Evolutionary conservation across 2,329 filamentous ascomycete genomes (phyloP).

Genomic region (Didymella glomerata): DNA sequence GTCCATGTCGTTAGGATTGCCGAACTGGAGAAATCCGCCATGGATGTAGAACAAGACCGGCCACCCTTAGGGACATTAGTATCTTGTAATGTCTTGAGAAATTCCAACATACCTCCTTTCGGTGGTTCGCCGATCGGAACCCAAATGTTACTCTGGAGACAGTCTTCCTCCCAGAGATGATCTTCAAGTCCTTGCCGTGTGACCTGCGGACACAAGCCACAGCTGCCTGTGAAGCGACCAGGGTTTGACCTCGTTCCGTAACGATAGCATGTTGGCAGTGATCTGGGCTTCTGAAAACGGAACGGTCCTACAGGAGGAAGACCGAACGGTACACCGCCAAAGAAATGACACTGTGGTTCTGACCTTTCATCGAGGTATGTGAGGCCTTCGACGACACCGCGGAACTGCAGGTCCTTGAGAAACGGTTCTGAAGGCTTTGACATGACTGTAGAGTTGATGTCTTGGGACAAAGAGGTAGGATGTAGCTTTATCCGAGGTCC

Average conservation of each 20-base stretch:
- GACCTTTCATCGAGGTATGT: constrained; percentile 52
- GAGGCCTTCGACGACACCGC: constrained; percentile 61
- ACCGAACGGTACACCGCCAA: constrained; percentile 65
- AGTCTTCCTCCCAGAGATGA: constrained; percentile 60
- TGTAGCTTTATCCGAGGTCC: constrained; percentile 5
- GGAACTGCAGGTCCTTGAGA: constrained; percentile 50
- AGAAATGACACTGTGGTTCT: constrained; percentile 58
- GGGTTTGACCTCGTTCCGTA: constrained; percentile 62
- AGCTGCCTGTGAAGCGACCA: constrained; percentile 54
- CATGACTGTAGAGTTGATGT: constrained; percentile 23
- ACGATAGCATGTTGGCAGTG: constrained; percentile 58
- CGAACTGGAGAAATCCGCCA: constrained; percentile 66
- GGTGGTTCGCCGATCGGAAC: constrained; percentile 59
- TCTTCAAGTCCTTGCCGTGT: constrained; percentile 31
- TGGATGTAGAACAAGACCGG: constrained; percentile 67
- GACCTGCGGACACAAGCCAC: constrained; percentile 62
- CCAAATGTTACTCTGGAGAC: constrained; percentile 65
- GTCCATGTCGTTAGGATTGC: constrained; percentile 59
- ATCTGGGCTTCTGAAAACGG: constrained; percentile 60
- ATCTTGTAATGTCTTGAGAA: not conserved
- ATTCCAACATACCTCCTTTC: constrained; percentile 37
- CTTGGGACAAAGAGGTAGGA: not conserved
- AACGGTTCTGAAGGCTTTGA: constrained; percentile 40
- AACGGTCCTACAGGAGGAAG: constrained; percentile 58
- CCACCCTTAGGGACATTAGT: constrained; percentile 54